Conservation (phyloP, 2,329 filamentous ascomycete species). For the Fusarium sp. region DNA sequence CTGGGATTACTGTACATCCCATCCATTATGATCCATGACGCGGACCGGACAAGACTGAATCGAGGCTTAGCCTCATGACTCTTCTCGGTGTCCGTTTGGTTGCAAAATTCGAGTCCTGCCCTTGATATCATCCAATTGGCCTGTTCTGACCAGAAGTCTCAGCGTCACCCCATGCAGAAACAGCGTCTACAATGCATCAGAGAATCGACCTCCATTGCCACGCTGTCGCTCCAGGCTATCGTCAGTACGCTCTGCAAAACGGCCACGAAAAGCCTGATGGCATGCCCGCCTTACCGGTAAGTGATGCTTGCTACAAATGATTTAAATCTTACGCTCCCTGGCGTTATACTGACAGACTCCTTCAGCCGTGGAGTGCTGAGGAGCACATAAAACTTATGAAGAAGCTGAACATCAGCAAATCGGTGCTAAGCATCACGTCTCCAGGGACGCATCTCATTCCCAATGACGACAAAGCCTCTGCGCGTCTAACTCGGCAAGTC, state of each 20-base stretch:
- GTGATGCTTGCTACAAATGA: background rate
- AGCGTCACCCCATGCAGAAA: background rate
- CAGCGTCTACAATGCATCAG: background rate
- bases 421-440: background rate
- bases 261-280: background rate
- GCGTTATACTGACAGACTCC: background rate
- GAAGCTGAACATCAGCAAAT: background rate
- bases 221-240: background rate
- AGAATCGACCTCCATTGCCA: conserved; percentile 2
- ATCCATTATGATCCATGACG: too few species aligned
- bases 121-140: too few species aligned
- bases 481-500: background rate
- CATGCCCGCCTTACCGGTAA: background rate
- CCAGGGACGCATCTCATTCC: background rate
- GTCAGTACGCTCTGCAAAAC: background rate
- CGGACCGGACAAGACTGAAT: too few species aligned
- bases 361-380: background rate
- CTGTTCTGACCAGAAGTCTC: too few species aligned
- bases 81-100: too few species aligned
- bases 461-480: background rate
- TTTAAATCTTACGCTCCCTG: background rate
- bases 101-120: too few species aligned
- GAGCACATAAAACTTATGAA: background rate
- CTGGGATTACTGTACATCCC: too few species aligned
- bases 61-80: too few species aligned